Evolutionary conservation across 2,329 filamentous ascomycete species (phyloP).

Genomic region (Cyphellophora europaea): DNA sequence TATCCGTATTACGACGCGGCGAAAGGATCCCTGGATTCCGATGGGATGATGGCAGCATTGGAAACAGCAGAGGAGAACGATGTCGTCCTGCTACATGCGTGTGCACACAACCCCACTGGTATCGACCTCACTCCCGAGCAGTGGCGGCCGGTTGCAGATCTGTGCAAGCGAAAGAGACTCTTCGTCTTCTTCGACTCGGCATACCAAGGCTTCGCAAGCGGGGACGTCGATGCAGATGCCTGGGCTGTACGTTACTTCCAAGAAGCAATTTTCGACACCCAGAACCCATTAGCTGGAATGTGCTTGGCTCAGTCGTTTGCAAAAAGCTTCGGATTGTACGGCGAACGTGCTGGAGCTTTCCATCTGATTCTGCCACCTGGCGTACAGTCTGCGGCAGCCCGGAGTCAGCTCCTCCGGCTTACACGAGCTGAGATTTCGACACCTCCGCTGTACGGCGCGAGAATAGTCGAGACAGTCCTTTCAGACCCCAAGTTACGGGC

Average conservation of each 20-base stretch:
- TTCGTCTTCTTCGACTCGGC: constrained; percentile 98
- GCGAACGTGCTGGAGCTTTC: constrained; percentile 90
- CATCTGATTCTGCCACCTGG: constrained; percentile 40
- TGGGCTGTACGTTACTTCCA: constrained; percentile 88
- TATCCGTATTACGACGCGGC: constrained; percentile 86
- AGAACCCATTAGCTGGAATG: no score
- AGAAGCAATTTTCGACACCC: constrained; percentile 59
- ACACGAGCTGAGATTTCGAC: constrained; percentile 22
- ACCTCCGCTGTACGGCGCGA: constrained; percentile 22
- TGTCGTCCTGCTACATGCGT: constrained; percentile 84
- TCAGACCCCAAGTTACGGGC: constrained; percentile 13
- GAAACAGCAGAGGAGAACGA: constrained; percentile 74
- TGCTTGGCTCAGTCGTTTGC: constrained; percentile 51
- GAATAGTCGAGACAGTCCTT: constrained; percentile 22
- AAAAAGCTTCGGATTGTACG: constrained; percentile 72
- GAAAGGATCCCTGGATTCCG: constrained; percentile 31
- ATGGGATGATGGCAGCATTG: constrained; percentile 64
- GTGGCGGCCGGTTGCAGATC: constrained; percentile 75
- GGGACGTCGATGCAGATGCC: constrained; percentile 71
- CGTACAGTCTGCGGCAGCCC: background rate
- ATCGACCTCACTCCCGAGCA: constrained; percentile 86
- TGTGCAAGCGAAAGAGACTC: constrained; percentile 71
- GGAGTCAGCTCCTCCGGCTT: constrained; percentile 5
- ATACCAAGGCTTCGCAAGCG: constrained; percentile 94
- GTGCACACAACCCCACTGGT: constrained; percentile 94